Evolutionary conservation across 1,139 yeast genomes (phyloP), one percentile per base, ranked within the genome.

Genomic region (Magnusiomyces paraingens): DNA sequence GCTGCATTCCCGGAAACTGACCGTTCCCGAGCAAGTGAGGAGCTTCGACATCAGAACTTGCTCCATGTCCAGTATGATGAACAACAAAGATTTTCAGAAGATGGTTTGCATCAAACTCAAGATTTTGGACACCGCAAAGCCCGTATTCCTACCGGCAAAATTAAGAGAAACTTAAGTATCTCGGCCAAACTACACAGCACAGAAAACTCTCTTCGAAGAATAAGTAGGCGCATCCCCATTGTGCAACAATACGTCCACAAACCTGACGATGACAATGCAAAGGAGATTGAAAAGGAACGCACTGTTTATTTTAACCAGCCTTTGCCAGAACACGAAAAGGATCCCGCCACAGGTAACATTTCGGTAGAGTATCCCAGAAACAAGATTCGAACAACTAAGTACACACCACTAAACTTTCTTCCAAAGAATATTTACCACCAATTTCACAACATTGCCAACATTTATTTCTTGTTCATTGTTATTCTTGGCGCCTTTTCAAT

Each of bases 311-410:
- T 84, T 73, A 88, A 88, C 67, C 71, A 80, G 67, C 75, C 77
- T 2, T 71, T 88, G 42, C 95, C 95, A 0, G 76, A 72, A n/a
- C 79, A 80, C 45, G 71, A 74, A 64, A 58, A 79, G 39, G 86
- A 85, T 61, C 80, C 77, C 22, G 78, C 79, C 12, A 86, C 76
- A 71, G 63, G 68, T 14, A 57, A 57, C 42, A 67, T 69, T 12
- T 39, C 50, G 36, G 58, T 52, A 15, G 61, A 66, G 10, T 90
- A 84, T 66, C 82, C 93, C 1, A 76, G 95, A 67, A 90, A 90
- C 73, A 90, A 90, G 68, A 87, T 90, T 62, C 81, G 96, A 74
- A 89, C 97, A 1, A 89, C 97, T 8, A 90, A 88, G 72, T 90
- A 90, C 70, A 89, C 96, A 17, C 95, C 96, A 3, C 65, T 90